Evolutionary conservation across 306 rosid genomes (phyloP), one percentile per base, ranked within the genome.

Genomic region (Alnus glutinosa): DNA sequence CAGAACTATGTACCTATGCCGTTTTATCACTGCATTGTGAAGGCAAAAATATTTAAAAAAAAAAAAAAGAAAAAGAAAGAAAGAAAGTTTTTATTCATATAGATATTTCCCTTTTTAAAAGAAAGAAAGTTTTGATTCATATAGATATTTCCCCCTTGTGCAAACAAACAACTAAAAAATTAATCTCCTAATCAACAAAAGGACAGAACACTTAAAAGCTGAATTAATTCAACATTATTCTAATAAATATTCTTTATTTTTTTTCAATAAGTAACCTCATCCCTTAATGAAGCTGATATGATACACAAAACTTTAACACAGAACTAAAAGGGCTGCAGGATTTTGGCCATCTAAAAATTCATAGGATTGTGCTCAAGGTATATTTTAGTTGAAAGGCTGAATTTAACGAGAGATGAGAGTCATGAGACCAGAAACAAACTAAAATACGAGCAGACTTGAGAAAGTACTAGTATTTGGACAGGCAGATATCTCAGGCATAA

Each of bases 401-500:
- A 18, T 8, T 39, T 18, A 11, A 47, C 6, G 0, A 67, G 50
- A 14, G 70, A 34, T 39, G 32, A 67, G 0, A 67, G 50, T 6
- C 48, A 34, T 39, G 32, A 67, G 72, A 67, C 37, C 66, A 59
- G 66, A 59, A 59, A 59, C 9, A 30, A 3, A 59, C 58, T 54
- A 5, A 14, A 54, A 15, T 54, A 12, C 6, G 18, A 54, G 11
- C 3, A 63, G 19, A 13, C 9, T 0, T 18, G 18, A 32, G 69
- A 32, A 34, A 62, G 18, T 63, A 36, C 57, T 71, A 70, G 3
- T 18, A 58, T 19, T 34, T 57, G 15, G 16, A 62, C 67, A 73
- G 51, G 63, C 54, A 48, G 50, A 55, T 52, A 79, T 72, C 58
- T 55, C 58, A 85, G 62, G 47, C 51, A 61, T 7, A 18, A 18